Conservation (phyloP, 495 filamentous ascomycete genomes). For the Penicillium cataractarum region DNA sequence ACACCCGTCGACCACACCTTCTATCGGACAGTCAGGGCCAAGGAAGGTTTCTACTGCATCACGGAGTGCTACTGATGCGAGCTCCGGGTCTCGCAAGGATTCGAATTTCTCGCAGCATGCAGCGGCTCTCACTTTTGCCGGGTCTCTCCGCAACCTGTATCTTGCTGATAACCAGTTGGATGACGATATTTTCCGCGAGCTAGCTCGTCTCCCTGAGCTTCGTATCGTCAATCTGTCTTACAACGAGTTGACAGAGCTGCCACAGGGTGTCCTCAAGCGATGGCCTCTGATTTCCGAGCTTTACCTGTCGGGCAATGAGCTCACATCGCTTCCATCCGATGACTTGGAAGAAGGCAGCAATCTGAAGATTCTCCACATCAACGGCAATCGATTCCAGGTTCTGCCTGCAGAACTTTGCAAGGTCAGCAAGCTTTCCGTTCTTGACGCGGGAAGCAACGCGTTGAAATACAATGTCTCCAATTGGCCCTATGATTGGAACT, state of each 20-base stretch:
- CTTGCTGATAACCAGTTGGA: constrained; percentile 92
- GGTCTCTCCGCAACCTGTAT: constrained; percentile 78
- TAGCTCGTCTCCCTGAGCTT: constrained; percentile 80
- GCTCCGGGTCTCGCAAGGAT: constrained; percentile 77
- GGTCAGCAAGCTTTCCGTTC: constrained; percentile 82
- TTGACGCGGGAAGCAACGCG: constrained; percentile 95
- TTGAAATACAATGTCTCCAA: constrained; percentile 99
- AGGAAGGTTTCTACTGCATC: constrained; percentile 86
- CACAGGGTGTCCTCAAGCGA: constrained; percentile 79
- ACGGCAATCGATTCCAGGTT: constrained; percentile 96
- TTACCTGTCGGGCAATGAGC: constrained; percentile 93
- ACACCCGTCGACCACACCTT: constrained; percentile 80
- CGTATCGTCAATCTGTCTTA: constrained; percentile 92
- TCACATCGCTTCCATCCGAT: constrained; percentile 89
- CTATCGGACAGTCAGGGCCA: constrained; percentile 67
- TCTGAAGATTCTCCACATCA: constrained; percentile 90
- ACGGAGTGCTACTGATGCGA: constrained; percentile 60
- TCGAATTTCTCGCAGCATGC: constrained; percentile 72
- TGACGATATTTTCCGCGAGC: constrained; percentile 91
- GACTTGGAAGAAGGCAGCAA: constrained; percentile 87
- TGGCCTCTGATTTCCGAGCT: constrained; percentile 90
- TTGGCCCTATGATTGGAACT: constrained; percentile 99
- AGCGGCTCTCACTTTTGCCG: constrained; percentile 80
- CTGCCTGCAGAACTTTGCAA: constrained; percentile 94
- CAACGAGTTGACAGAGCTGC: constrained; percentile 91